phyloP scores from a whole-genome alignment of 495 filamentous ascomycete species.

The Podospora anserina region DNA sequence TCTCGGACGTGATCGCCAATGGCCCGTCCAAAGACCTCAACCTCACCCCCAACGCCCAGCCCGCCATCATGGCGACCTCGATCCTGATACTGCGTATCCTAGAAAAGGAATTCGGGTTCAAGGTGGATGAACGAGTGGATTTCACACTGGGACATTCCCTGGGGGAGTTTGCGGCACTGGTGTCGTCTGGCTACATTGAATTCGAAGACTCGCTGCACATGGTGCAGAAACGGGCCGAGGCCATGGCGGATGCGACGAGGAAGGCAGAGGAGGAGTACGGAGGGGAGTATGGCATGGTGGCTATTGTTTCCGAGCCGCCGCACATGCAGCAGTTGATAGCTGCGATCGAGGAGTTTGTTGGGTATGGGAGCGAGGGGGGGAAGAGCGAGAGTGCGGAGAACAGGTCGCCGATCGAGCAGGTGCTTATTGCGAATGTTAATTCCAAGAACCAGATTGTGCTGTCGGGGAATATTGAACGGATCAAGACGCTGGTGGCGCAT shows the following conservation, averaged over 20 bases:
- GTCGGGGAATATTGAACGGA: slow-evolving; percentile 79
- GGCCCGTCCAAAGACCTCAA: slow-evolving; percentile 75
- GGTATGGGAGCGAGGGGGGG: slow-evolving; percentile 57
- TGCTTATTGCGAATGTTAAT: slow-evolving; percentile 92
- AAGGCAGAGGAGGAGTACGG: slow-evolving; percentile 59
- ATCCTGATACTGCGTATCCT: slow-evolving; percentile 87
- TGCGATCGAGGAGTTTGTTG: slow-evolving; percentile 77
- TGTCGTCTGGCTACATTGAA: slow-evolving; percentile 71
- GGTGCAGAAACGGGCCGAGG: slow-evolving; percentile 74
- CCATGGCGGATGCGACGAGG: slow-evolving; percentile 74
- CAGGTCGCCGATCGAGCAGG: slow-evolving; percentile 73
- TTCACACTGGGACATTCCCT: slow-evolving; percentile 88
- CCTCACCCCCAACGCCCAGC: slow-evolving; percentile 83
- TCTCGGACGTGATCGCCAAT: slow-evolving; percentile 74
- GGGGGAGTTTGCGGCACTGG: slow-evolving; percentile 92
- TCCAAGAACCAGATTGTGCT: slow-evolving; percentile 94
- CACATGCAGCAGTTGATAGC: slow-evolving; percentile 65
- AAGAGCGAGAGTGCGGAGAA: slow-evolving; percentile 65
- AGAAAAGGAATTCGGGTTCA: slow-evolving; percentile 79
- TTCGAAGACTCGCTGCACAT: slow-evolving; percentile 76
- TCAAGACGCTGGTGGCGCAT: slow-evolving; percentile 82
- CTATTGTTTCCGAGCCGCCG: slow-evolving; percentile 77
- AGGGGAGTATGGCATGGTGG: slow-evolving; percentile 90
- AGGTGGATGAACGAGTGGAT: slow-evolving; percentile 63
- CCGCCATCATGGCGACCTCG: slow-evolving; percentile 92